Conservation (phyloP, 768 basidiomycete genomes). For the Floccularia luteovirens region DNA sequence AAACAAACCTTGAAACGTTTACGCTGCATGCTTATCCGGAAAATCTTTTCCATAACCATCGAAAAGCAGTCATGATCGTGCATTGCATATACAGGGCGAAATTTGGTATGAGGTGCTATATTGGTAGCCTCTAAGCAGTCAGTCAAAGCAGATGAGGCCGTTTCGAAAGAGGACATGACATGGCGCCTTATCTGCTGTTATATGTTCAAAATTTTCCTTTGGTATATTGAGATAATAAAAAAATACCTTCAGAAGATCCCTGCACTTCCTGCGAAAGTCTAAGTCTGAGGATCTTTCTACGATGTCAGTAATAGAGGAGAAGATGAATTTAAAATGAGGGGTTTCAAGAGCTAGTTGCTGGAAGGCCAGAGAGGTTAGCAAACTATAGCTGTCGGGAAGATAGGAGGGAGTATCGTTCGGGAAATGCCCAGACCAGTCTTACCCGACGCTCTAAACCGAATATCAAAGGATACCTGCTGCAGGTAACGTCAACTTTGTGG, state of each 20-base stretch:
- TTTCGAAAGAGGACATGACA: too few relatives aligned
- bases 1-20: constrained; percentile 1
- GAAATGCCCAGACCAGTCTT: too few relatives aligned
- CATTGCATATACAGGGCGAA: too few relatives aligned
- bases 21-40: neutral
- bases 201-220: too few relatives aligned
- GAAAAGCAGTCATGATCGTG: neutral
- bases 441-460: constrained; percentile 68
- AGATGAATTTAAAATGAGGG: constrained; percentile 38
- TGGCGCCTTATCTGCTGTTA: too few relatives aligned
- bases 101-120: too few relatives aligned
- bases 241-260: constrained; percentile 39
- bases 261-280: constrained; percentile 36
- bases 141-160: too few relatives aligned
- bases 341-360: constrained; percentile 56
- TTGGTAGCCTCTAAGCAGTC: too few relatives aligned
- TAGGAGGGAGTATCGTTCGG: neutral
- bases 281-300: constrained; percentile 42
- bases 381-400: constrained; percentile 1
- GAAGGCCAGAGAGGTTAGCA: constrained; percentile 3
- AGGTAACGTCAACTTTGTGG: constrained; percentile 2
- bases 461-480: constrained; percentile 69
- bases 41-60: neutral
- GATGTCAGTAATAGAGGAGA: constrained; percentile 41
- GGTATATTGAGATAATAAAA: too few relatives aligned